Conservation (phyloP, 169 alveolate genomes). For the Plasmodium inui region DNA sequence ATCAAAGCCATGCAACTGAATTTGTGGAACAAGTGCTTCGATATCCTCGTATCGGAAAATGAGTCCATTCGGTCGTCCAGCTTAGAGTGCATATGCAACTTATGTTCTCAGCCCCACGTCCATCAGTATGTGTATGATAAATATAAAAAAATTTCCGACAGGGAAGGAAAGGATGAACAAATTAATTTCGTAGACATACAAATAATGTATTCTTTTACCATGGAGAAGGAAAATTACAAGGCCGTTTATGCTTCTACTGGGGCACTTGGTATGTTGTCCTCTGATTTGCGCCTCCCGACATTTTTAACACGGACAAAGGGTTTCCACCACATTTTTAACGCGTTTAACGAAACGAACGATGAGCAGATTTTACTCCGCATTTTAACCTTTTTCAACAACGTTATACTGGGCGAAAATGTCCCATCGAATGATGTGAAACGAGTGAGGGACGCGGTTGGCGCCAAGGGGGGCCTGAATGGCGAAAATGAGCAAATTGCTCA, state of each 20-base stretch:
- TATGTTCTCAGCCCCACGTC: constrained; percentile 65
- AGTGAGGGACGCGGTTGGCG: constrained; percentile 17
- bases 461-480: constrained; percentile 32
- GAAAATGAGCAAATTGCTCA: constrained; percentile 62
- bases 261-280: constrained; percentile 69
- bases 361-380: constrained; percentile 60
- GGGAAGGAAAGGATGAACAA: constrained; percentile 19
- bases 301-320: constrained; percentile 60
- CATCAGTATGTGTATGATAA: constrained; percentile 69
- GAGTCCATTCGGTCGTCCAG: constrained; percentile 35
- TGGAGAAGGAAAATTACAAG: constrained; percentile 64
- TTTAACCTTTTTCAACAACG: constrained; percentile 67
- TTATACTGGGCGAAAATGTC: constrained; percentile 46
- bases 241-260: constrained; percentile 65
- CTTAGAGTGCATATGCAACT: constrained; percentile 74
- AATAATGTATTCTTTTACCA: constrained; percentile 57
- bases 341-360: constrained; percentile 50
- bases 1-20: constrained; percentile 66
- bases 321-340: constrained; percentile 28
- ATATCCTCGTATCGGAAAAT: constrained; percentile 60
- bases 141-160: constrained; percentile 41
- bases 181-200: constrained; percentile 66
- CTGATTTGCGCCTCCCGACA: constrained; percentile 55
- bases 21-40: constrained; percentile 72
- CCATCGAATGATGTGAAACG: constrained; percentile 22